phyloP scores from a whole-genome alignment of 345 rosid species.

The Eucalyptus globulus region DNA sequence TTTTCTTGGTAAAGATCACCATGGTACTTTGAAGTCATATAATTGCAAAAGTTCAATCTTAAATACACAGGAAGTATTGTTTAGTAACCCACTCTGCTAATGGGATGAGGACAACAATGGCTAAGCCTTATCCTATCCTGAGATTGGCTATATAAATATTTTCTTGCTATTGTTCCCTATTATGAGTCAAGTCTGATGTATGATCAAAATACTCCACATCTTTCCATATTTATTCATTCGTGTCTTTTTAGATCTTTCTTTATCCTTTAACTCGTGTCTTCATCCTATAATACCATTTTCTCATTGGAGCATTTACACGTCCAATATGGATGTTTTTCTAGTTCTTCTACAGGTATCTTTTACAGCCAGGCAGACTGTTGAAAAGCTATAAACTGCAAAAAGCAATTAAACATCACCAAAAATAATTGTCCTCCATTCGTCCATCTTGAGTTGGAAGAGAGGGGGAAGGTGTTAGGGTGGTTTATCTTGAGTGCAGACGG shows the following conservation, averaged over 20 bases:
- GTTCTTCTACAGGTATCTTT: background rate
- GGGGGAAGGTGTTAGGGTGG: background rate
- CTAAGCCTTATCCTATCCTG: background rate
- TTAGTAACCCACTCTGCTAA: background rate
- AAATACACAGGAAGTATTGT: background rate
- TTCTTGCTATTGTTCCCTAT: background rate
- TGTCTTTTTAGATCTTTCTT: background rate
- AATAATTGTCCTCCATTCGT: background rate
- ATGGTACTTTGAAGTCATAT: background rate
- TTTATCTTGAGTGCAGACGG: background rate
- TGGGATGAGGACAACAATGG: background rate
- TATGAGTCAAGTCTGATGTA: background rate
- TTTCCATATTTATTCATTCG: background rate
- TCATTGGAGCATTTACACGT: background rate
- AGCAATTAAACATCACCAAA: background rate
- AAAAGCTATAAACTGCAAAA: background rate
- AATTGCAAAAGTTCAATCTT: background rate
- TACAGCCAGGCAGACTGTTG: background rate
- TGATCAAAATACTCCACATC: background rate
- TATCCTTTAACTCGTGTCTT: background rate
- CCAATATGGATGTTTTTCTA: background rate
- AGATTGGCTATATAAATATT: background rate
- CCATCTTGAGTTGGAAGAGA: background rate
- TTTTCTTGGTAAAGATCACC: background rate
- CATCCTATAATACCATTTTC: background rate